These are phyloP conservation scores for Cladorrhinum sp. DNA, from an alignment of 2,329 filamentous ascomycete species.

Conservation along the genomic window DNA sequence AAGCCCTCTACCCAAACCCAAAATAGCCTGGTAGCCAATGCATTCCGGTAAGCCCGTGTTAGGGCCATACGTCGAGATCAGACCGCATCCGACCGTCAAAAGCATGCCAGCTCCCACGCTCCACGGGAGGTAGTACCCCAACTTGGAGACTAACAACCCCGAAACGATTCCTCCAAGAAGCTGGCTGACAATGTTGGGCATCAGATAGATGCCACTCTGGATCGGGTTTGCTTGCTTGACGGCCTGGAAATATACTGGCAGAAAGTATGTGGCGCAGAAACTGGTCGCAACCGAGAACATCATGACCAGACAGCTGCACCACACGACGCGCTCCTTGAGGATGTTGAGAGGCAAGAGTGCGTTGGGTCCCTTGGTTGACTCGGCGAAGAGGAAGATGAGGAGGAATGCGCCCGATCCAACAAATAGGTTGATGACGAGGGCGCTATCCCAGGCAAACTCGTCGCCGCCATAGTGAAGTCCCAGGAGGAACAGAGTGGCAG, in stretches of 20 bases:
- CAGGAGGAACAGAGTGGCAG: slow-evolving; percentile 40
- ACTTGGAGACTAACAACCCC: slow-evolving; percentile 20
- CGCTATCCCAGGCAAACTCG: slow-evolving; percentile 37
- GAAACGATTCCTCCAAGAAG: slow-evolving; percentile 21
- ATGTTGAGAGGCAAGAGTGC: slow-evolving; percentile 29
- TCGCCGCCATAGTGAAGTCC: slow-evolving; percentile 41
- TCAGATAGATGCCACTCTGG: slow-evolving; percentile 32
- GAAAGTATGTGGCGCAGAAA: slow-evolving; percentile 28
- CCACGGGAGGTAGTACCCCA: slow-evolving; percentile 22
- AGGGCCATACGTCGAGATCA: slow-evolving; percentile 19
- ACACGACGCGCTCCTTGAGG: slow-evolving; percentile 21
- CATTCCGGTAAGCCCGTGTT: slow-evolving; percentile 15
- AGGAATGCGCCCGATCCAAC: slow-evolving; percentile 32
- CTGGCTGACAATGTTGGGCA: slow-evolving; percentile 30
- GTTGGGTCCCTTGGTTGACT: slow-evolving; percentile 30
- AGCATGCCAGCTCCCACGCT: slow-evolving; percentile 16
- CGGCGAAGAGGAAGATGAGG: slow-evolving; percentile 39
- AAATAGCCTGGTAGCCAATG: slow-evolving; percentile 22
- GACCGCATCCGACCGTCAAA: slow-evolving; percentile 14
- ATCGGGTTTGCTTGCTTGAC: slow-evolving; percentile 28
- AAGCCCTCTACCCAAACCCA: slow-evolving; percentile 21
- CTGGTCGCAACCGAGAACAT: slow-evolving; percentile 18
- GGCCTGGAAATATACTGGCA: slow-evolving; percentile 38
- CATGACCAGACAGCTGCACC: slow-evolving; percentile 21
- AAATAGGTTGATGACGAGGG: slow-evolving; percentile 39